Base-by-base conservation (phyloP, 2,329 filamentous ascomycete genomes). In the Rhexocercosporidium sp. region DNA sequence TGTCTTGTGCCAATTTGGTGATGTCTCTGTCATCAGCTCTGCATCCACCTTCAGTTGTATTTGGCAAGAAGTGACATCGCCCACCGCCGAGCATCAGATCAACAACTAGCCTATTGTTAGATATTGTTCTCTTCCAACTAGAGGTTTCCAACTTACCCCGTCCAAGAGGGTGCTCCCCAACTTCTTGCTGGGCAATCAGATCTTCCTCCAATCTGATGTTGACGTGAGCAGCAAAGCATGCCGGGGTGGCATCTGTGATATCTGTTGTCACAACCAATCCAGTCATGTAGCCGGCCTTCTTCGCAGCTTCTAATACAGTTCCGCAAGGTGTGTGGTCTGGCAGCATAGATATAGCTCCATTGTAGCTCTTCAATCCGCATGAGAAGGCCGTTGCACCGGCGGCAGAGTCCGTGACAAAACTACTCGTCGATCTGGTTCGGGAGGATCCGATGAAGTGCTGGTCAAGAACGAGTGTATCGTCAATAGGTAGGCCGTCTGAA, bases 361-460 rank as follows among this genome's bases (percentile, higher is more conserved):
- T 99, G 82, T 99, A 99, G 78, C 91, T 97, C 87, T 99, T 99
- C 77, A 85, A 82, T 22, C 89, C 95, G 76, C 96, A 99, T 2
- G 93, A 94, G 79, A 99, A 99, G 0, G 96, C 96, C 0, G 96
- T 99, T 3, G 96, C 96, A 44, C 96, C 96, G n/a, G 96, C 96
- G 5, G 96, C 96, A 67, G 92, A 97, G 80, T 99, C 96, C 1
- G 96, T 99, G 62, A 99, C 91, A 68, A 98, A 83, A 66, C 91
- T 95, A 75, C 87, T 93, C 72, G 88, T 90, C 62, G 93, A 97
- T 65, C 94, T 86, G 22, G 96, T 99, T 68, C 96, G 87, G 71
- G 92, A 96, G 66, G 92, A 91, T 63, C 96, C 96, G 82, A 97
- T 95, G 69, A 97, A 88, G 79, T 98, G 92, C 76, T 91, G 85